Percentiles rank a stretch among this genome's conserved stretches.
Evolutionary conservation across 1,284 basidiomycete genomes (phyloP).

Genomic region (Xanthoconium separans): DNA sequence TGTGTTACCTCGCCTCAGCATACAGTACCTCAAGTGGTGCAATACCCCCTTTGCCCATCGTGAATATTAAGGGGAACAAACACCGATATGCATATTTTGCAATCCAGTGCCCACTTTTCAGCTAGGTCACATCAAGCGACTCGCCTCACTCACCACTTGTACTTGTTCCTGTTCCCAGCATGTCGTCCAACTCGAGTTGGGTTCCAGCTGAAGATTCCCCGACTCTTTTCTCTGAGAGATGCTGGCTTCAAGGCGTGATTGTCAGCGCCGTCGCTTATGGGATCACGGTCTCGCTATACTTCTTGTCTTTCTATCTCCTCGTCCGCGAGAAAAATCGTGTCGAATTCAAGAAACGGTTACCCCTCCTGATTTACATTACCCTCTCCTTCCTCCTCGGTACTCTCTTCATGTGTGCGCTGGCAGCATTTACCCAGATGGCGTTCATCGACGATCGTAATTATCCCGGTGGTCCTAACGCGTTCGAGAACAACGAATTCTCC

Average conservation of each 20-base stretch:
- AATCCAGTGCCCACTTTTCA: not conserved
- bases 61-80: not conserved
- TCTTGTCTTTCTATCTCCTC: constrained; percentile 16
- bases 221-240: constrained; percentile 16
- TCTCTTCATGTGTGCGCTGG: constrained; percentile 18
- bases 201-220: constrained; percentile 10
- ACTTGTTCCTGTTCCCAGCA: not conserved
- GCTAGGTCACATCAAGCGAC: not conserved
- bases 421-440: constrained; percentile 26
- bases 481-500: constrained; percentile 13
- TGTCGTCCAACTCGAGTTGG: constrained; percentile 21
- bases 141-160: not conserved
- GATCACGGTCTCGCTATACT: constrained; percentile 5
- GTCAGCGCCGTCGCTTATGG: constrained; percentile 16
- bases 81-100: not conserved
- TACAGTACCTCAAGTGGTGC: no score
- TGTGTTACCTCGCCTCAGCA: no score
- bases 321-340: not conserved
- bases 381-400: constrained; percentile 26
- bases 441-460: constrained; percentile 35
- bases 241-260: constrained; percentile 16
- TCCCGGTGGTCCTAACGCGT: constrained; percentile 27
- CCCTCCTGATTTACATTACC: constrained; percentile 21
- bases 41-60: no score
- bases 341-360: not conserved